Percentiles rank a stretch among this genome's conserved stretches.
These are phyloP conservation scores for Colletotrichum costaricense DNA, from an alignment of 2,329 filamentous ascomycete genomes.

Conservation along the genomic window DNA sequence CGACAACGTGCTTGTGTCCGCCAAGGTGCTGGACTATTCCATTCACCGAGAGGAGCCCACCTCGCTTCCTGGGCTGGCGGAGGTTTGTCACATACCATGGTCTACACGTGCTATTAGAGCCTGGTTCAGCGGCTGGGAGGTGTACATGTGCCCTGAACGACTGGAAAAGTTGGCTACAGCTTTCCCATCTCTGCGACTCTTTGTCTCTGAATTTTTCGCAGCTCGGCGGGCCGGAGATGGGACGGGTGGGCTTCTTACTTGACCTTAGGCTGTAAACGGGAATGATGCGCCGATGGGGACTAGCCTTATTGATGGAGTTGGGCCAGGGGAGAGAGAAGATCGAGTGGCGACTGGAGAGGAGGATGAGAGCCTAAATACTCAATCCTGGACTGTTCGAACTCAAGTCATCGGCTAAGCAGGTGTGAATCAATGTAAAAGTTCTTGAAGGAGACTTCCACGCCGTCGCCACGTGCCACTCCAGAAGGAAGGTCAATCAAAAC, in stretches of 20 bases:
- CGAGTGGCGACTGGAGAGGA: not conserved
- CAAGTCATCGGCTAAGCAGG: not conserved
- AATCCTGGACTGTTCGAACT: too few species aligned
- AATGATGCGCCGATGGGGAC: not conserved
- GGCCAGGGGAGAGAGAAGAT: not conserved
- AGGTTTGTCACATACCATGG: not conserved
- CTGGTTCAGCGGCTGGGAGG: not conserved
- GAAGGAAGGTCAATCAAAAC: not conserved
- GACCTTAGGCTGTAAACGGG: not conserved
- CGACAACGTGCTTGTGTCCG: slow-evolving; percentile 6
- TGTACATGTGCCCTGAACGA: not conserved
- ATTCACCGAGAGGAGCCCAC: not conserved
- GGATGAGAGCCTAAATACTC: too few species aligned
- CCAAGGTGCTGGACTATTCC: not conserved
- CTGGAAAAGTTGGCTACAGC: not conserved
- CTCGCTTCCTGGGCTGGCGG: too few species aligned
- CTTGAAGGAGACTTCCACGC: too few species aligned
- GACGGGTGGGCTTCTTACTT: not conserved
- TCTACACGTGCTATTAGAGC: not conserved
- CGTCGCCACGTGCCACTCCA: not conserved
- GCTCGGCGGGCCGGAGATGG: not conserved
- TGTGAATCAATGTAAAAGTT: not conserved
- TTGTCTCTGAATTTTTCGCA: not conserved
- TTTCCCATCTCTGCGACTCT: not conserved
- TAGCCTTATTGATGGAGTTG: not conserved